Evolutionary conservation across 768 basidiomycete genomes (phyloP), one percentile per base, ranked within the genome.

Genomic region (Holtermannia corniformis): DNA sequence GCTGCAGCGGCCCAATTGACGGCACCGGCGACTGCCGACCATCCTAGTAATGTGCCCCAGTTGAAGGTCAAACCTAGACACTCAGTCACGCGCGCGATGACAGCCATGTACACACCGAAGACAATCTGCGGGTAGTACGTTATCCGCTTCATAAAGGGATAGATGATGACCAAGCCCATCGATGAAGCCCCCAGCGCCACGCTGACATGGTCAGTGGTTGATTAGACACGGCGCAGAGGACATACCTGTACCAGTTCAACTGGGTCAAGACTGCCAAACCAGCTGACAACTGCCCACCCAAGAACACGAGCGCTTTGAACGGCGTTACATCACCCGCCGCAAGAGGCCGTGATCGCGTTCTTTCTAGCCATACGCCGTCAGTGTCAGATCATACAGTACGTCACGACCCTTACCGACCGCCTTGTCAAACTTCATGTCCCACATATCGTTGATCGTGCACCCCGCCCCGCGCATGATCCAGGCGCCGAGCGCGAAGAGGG

Each of bases 371-470:
- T 25, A n/a, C n/a, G n/a, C n/a, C n/a, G 45, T 27, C 37, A 32
- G n/a, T 10, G 20, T 26, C 2, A 13, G 28, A 10, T 22, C 2
- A 19, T 49, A 22, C 4, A n/a, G 22, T 2, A 49, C 44, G 44
- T 19, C 27, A 11, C 21, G 48, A n/a, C 13, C 71, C 81, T 52
- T 65, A 91, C 92, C 90, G 46, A 97, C 95, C 37, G 84, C 82
- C 67, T 82, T 83, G 77, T 99, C 95, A 43, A 95, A 80, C 56
- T 87, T 82, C 58, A 78, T 79, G 73, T 99, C 95, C 93, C 95
- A 97, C 82, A 99, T 83, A 68, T 99, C 95, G 70, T 99, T 99
- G 62, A 99, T 93, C 2, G 89, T 96, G 73, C 95, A 99, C 2
- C 95, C 95, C 20, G 95, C 95, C 4, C 93, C 89, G 19, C 95